Base-by-base conservation (phyloP, 1,284 basidiomycete species). In the Puccinia hordei region DNA sequence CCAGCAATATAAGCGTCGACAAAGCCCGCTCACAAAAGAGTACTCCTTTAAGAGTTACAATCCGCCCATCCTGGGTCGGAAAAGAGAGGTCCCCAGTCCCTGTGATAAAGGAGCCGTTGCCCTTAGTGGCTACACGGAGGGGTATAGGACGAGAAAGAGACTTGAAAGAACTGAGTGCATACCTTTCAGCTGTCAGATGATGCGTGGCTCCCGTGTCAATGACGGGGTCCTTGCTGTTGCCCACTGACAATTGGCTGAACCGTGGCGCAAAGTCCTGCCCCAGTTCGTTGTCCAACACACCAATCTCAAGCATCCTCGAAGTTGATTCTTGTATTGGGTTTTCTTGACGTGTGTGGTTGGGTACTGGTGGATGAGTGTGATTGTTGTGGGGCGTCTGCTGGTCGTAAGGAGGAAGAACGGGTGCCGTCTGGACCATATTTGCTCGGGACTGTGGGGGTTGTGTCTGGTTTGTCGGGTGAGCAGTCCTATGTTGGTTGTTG, bases 91-190 rank as follows among this genome's bases (percentile, higher is more conserved):
- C 30, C n/a, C 57, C 57, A 59, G 57, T 22, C n/a, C 57, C 57
- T 59, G 57, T 59, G 10, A 59, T 33, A 17, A 59, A 59, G n/a
- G 57, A 27, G n/a, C 24, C 24, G 57, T 24, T 15, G 10, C 57
- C 57, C 12, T 68, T 68, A 68, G 65, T 68, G n/a, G 65, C 65
- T 24, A 68, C 65, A 24, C 35, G 24, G 24, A 68, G 65, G 24
- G 65, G 65, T 12, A 68, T 68, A 24, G 65, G 65, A 12, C 27
- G 9, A 24, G 12, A 12, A 41, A 68, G 35, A 10, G 41, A 19
- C 13, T 13, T 35, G 41, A 68, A 68, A n/a, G 12, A 24, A 22
- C n/a, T 24, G 12, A 68, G 41, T 9, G 33, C 22, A 19, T 30
- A 38, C n/a, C 33, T 30, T 4, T 68, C 27, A 4, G 15, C 33